These are phyloP conservation scores for Amborella trichopoda DNA, from an alignment of 164 flowering plant genomes.

Conservation along the genomic window DNA sequence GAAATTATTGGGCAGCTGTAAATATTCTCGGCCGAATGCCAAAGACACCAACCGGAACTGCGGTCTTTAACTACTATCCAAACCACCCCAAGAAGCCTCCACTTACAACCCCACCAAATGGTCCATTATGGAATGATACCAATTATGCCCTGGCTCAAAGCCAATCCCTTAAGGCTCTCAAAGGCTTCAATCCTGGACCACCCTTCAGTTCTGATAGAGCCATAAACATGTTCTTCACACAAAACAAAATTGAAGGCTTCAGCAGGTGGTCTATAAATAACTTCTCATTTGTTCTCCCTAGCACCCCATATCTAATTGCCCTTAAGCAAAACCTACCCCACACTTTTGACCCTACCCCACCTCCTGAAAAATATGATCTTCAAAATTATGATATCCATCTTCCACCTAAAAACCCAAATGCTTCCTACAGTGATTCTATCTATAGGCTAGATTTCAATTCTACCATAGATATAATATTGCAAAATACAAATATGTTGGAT, in stretches of 20 bases:
- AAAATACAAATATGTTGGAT: slow-evolving; percentile 46
- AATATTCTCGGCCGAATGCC: slow-evolving; percentile 37
- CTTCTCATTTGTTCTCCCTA: slow-evolving; percentile 52
- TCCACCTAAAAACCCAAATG: slow-evolving; percentile 23
- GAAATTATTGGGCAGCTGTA: slow-evolving; percentile 55
- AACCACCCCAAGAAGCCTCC: slow-evolving; percentile 49
- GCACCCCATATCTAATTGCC: slow-evolving; percentile 64
- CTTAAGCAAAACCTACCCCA: slow-evolving; percentile 27
- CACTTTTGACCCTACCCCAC: slow-evolving; percentile 31
- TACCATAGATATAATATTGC: slow-evolving; percentile 54
- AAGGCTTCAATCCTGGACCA: slow-evolving; percentile 29
- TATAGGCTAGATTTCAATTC: slow-evolving; percentile 45
- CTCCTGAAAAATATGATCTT: slow-evolving; percentile 41
- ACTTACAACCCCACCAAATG: slow-evolving; percentile 29
- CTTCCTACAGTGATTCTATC: slow-evolving; percentile 25
- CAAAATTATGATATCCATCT: slow-evolving; percentile 35
- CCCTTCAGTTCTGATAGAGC: slow-evolving; percentile 41
- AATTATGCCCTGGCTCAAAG: slow-evolving; percentile 30
- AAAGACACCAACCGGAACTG: slow-evolving; percentile 42
- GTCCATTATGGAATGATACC: slow-evolving; percentile 49
- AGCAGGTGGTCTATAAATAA: slow-evolving; percentile 60
- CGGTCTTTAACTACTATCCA: slow-evolving; percentile 65
- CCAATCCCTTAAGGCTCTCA: slow-evolving; percentile 35
- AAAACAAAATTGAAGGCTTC: slow-evolving; percentile 37
- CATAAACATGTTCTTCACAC: slow-evolving; percentile 64